A percentile compares a stretch with the other conserved stretches of the same genome.
Conservation (phyloP, 306 rosid species). For the Morella rubra region DNA sequence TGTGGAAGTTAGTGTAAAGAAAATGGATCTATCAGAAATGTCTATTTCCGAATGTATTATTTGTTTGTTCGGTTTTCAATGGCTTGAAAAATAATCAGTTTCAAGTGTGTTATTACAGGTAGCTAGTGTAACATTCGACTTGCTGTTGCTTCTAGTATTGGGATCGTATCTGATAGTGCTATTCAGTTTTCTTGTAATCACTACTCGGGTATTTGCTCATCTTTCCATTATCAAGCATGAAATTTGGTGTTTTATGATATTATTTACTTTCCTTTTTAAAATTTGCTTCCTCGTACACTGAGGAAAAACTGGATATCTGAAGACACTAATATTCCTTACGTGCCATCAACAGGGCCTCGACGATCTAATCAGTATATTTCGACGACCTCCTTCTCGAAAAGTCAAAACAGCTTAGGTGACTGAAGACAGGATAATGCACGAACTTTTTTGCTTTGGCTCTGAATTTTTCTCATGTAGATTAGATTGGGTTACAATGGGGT, state of each 20-base stretch:
- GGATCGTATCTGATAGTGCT: slow-evolving; percentile 63
- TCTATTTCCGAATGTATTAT: not conserved
- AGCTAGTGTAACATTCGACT: slow-evolving; percentile 95
- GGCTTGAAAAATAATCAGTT: slow-evolving; percentile 23
- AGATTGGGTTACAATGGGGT: slow-evolving; percentile 20
- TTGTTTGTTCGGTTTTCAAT: slow-evolving; percentile 1
- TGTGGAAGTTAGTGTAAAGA: not conserved
- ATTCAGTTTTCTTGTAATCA: slow-evolving; percentile 65
- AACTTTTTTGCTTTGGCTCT: slow-evolving; percentile 1
- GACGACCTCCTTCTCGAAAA: slow-evolving; percentile 95
- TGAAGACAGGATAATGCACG: not conserved
- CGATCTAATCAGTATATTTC: slow-evolving; percentile 86
- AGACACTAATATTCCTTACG: not conserved
- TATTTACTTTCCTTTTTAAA: not conserved
- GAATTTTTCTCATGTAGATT: slow-evolving; percentile 24
- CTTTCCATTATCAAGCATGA: not conserved
- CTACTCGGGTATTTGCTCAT: slow-evolving; percentile 51
- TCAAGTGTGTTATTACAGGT: slow-evolving; percentile 56
- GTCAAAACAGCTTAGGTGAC: slow-evolving; percentile 75
- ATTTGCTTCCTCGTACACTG: not conserved
- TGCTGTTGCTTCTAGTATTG: slow-evolving; percentile 81
- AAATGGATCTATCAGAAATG: not conserved
- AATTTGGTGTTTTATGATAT: not conserved
- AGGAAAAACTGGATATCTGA: not conserved
- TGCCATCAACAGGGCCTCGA: slow-evolving; percentile 75